A percentile compares a stretch with the other conserved stretches of the same genome.
Evolutionary conservation across 2,329 filamentous ascomycete genomes (phyloP).

Genomic region (Beauveria rudraprayagi): DNA sequence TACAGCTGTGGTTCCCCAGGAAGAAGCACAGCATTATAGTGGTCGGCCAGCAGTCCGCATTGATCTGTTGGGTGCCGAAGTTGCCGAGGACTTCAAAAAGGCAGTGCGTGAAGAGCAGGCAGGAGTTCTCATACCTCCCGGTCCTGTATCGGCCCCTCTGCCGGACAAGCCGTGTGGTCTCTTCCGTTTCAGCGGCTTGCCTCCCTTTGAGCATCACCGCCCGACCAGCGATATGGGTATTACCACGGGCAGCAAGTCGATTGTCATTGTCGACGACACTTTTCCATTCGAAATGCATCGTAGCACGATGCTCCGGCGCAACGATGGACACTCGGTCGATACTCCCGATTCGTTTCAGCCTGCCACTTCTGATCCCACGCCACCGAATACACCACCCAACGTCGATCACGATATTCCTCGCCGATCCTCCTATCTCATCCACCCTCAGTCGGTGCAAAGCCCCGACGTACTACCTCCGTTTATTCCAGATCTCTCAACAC

Average conservation of each 20-base stretch:
- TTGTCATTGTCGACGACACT: slow-evolving; percentile 75
- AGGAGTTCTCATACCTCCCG: slow-evolving; percentile 16
- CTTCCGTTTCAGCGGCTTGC: slow-evolving; percentile 26
- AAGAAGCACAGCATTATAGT: slow-evolving; percentile 35
- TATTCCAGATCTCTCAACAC: slow-evolving; percentile 37
- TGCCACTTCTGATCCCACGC: slow-evolving; percentile 46
- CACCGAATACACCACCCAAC: slow-evolving; percentile 52
- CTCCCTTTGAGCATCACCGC: slow-evolving; percentile 26
- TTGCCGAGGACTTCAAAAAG: slow-evolving; percentile 70
- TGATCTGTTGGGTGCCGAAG: slow-evolving; percentile 72
- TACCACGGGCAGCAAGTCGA: slow-evolving; percentile 79
- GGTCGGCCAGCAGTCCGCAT: slow-evolving; percentile 55
- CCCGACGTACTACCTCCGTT: slow-evolving; percentile 38
- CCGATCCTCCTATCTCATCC: slow-evolving; percentile 48
- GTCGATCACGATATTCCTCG: slow-evolving; percentile 36
- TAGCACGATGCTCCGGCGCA: slow-evolving; percentile 44
- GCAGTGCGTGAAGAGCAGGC: slow-evolving; percentile 57
- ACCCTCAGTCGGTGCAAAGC: slow-evolving; percentile 34
- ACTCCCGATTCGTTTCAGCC: slow-evolving; percentile 44
- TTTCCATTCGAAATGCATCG: slow-evolving; percentile 38
- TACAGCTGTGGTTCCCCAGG: slow-evolving; percentile 52
- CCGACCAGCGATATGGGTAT: slow-evolving; percentile 50
- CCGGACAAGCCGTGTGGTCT: slow-evolving; percentile 36
- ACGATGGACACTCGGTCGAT: slow-evolving; percentile 38
- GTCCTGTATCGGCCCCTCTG: slow-evolving; percentile 20